phyloP scores from a whole-genome alignment of 352 stramenopile species.

The Globisporangium orthogonon region DNA sequence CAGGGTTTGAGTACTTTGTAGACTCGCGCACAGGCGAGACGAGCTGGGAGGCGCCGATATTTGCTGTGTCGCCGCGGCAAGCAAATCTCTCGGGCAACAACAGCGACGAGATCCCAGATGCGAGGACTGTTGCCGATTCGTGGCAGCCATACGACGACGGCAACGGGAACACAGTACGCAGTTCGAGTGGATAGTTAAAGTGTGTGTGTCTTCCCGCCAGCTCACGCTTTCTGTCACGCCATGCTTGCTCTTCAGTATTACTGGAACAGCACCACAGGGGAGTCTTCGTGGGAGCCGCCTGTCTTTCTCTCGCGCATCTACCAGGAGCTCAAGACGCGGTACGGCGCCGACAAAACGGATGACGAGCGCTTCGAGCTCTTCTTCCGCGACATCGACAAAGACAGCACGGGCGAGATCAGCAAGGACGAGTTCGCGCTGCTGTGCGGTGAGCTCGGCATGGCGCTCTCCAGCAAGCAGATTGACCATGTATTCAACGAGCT shows the following conservation, averaged over 20 bases:
- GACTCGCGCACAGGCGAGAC: conserved; percentile 53
- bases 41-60: conserved; percentile 43
- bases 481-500: conserved; percentile 48
- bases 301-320: conserved; percentile 46
- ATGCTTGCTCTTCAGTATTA: conserved; percentile 35
- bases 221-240: not conserved
- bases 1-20: conserved; percentile 51
- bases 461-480: conserved; percentile 50
- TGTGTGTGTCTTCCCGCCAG: not conserved
- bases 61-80: conserved; percentile 10
- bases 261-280: conserved; percentile 58
- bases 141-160: conserved; percentile 61
- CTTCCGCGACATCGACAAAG: conserved; percentile 54
- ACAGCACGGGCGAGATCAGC: conserved; percentile 53
- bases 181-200: not conserved
- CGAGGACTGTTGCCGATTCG: conserved; percentile 12
- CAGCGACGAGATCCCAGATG: not conserved
- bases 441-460: conserved; percentile 64
- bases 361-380: conserved; percentile 61
- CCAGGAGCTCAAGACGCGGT: conserved; percentile 43
- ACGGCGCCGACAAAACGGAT: conserved; percentile 38
- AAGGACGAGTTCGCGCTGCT: conserved; percentile 55
- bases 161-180: conserved; percentile 48
- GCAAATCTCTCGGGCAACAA: not conserved
- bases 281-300: conserved; percentile 60